Evolutionary conservation across 1,284 basidiomycete genomes (phyloP).

Genomic region (Gastroboletus turbinatus): DNA sequence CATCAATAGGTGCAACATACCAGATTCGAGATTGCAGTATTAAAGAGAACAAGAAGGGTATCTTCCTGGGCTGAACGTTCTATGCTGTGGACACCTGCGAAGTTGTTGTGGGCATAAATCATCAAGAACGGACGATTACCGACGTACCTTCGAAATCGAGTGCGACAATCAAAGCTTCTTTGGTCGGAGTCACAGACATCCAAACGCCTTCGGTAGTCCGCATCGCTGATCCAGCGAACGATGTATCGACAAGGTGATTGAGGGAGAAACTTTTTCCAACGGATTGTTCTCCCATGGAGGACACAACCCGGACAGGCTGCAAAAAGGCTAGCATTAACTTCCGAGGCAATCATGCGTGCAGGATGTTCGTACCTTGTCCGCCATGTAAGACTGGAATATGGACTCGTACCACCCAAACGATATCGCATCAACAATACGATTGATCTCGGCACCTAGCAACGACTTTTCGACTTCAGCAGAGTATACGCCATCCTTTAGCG

Average conservation of each 20-base stretch:
- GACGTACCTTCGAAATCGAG: slow-evolving; percentile 60
- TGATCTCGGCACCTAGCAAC: slow-evolving; percentile 56
- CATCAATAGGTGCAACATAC: slow-evolving; percentile 32
- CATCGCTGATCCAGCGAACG: slow-evolving; percentile 66
- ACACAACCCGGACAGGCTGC: slow-evolving; percentile 60
- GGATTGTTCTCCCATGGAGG: slow-evolving; percentile 68
- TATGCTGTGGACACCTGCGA: slow-evolving; percentile 59
- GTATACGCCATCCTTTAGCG: slow-evolving; percentile 55
- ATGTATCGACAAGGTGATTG: slow-evolving; percentile 61
- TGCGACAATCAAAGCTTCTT: slow-evolving; percentile 52
- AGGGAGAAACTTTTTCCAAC: slow-evolving; percentile 61
- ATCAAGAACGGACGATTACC: no score
- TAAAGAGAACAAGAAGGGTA: slow-evolving; percentile 60
- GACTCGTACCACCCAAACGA: slow-evolving; percentile 68
- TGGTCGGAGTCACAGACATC: slow-evolving; percentile 64
- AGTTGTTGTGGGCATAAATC: neutral
- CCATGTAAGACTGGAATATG: slow-evolving; percentile 61
- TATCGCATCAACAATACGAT: slow-evolving; percentile 50
- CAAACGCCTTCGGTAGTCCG: slow-evolving; percentile 65
- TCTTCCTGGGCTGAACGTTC: slow-evolving; percentile 64
- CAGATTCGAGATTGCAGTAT: slow-evolving; percentile 61
- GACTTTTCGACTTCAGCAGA: slow-evolving; percentile 49
- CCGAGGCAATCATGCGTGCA: neutral
- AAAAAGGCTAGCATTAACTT: neutral
- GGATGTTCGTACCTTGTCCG: slow-evolving; percentile 42